Percentiles rank a stretch among this genome's conserved stretches.
Conservation (phyloP, 495 filamentous ascomycete genomes). For the Filosporella fistucella region DNA sequence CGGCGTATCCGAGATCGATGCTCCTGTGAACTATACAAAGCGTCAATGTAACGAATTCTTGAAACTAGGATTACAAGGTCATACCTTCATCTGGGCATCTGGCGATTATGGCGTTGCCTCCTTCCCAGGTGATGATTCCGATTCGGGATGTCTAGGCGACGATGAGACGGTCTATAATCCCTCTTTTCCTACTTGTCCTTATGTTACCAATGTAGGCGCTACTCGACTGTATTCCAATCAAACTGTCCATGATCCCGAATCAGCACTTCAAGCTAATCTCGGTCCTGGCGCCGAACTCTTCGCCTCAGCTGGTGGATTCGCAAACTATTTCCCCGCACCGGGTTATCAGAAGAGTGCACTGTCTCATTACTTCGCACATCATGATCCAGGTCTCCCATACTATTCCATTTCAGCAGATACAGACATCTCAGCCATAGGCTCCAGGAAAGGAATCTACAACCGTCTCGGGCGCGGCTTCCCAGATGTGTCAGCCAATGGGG, state of each 20-base stretch:
- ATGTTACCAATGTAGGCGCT: conserved; percentile 42
- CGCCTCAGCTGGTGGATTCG: conserved; percentile 42
- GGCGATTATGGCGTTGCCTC: conserved; percentile 37
- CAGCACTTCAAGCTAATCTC: conserved; percentile 24
- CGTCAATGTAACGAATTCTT: conserved; percentile 22
- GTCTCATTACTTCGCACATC: conserved; percentile 18
- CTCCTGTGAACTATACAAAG: conserved; percentile 12
- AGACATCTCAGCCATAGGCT: conserved; percentile 19
- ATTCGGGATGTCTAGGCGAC: conserved; percentile 16
- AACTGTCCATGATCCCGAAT: conserved; percentile 31
- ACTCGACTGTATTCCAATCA: conserved; percentile 29
- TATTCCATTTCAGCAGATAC: conserved; percentile 28
- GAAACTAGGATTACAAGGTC: conserved; percentile 42
- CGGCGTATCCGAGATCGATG: conserved; percentile 15
- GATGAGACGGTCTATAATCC: conserved; percentile 31
- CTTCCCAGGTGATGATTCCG: conserved; percentile 29
- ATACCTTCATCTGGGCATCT: conserved; percentile 34
- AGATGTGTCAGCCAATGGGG: conserved; percentile 31
- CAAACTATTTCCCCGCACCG: conserved; percentile 38
- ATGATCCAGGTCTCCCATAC: conserved; percentile 22
- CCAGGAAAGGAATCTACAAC: conserved; percentile 31
- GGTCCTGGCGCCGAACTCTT: conserved; percentile 18
- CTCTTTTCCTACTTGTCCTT: conserved; percentile 40
- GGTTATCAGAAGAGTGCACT: conserved; percentile 31
- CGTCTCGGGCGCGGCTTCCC: conserved; percentile 35